Evolutionary conservation across 257 asterid genomes (phyloP).

Genomic region (Lycium barbarum): DNA sequence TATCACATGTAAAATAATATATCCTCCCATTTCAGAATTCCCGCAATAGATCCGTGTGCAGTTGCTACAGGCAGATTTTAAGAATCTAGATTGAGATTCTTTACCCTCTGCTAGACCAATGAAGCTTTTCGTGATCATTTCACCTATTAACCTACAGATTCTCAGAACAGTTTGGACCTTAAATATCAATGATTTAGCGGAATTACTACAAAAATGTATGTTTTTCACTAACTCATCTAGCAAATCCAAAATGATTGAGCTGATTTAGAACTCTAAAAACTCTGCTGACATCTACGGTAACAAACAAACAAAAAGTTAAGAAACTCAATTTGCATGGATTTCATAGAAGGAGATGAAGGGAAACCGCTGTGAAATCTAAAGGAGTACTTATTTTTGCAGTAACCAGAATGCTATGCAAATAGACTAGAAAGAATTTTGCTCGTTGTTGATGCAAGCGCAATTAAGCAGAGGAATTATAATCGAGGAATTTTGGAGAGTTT

Average conservation of each 20-base stretch:
- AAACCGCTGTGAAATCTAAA: not conserved
- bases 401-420: conserved; percentile 10
- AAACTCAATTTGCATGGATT: not conserved
- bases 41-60: not conserved
- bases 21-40: not conserved
- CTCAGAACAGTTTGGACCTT: not conserved
- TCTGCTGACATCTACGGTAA: not conserved
- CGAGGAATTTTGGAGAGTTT: not conserved
- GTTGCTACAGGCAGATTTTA: not conserved
- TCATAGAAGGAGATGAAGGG: not conserved
- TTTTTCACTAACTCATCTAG: not conserved
- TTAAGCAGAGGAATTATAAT: not conserved
- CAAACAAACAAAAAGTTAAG: not conserved
- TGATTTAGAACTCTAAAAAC: not conserved
- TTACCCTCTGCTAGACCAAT: conserved; percentile 6
- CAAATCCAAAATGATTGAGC: not conserved
- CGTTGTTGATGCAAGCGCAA: not conserved
- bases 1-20: not conserved
- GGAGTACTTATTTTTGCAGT: not conserved
- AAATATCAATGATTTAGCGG: conserved; percentile 16
- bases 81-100: not conserved
- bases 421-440: conserved; percentile 11
- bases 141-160: conserved; percentile 6
- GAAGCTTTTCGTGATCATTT: conserved; percentile 10
- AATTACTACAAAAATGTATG: not conserved